Evolutionary conservation across 306 rosid genomes (phyloP).

Genomic region (Begonia peltatifolia): DNA sequence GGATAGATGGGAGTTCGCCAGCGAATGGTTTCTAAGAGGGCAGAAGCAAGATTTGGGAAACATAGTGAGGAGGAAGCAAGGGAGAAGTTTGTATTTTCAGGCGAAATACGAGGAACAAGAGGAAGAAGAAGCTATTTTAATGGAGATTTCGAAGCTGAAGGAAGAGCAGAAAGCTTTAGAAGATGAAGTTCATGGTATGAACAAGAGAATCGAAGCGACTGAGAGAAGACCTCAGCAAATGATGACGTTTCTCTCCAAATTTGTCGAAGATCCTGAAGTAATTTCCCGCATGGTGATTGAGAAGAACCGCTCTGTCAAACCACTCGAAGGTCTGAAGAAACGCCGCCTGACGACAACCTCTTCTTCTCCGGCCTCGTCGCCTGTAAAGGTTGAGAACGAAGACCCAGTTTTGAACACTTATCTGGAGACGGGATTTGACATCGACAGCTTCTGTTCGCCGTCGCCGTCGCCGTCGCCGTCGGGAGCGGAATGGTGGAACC

Average conservation of each 20-base stretch:
- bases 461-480: constrained; percentile 13
- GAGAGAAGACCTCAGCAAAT: constrained; percentile 76
- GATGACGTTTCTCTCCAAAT: constrained; percentile 62
- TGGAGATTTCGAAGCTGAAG: constrained; percentile 57
- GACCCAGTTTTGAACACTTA: constrained; percentile 24
- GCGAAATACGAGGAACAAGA: constrained; percentile 32
- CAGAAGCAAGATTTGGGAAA: constrained; percentile 59
- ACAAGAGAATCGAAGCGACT: constrained; percentile 47
- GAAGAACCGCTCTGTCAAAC: constrained; percentile 14
- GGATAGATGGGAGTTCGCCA: constrained; percentile 91
- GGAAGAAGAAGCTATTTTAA: constrained; percentile 36
- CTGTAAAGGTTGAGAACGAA: constrained; percentile 31
- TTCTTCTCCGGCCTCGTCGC: constrained; percentile 22
- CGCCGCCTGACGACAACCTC: constrained; percentile 24
- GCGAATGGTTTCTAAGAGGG: constrained; percentile 76
- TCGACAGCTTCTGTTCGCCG: constrained; percentile 15
- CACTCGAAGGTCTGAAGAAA: constrained; percentile 20
- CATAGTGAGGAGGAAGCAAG: constrained; percentile 41
- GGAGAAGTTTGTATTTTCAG: constrained; percentile 6
- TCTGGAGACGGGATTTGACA: constrained; percentile 34
- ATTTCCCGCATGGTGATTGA: constrained; percentile 34
- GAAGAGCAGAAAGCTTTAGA: constrained; percentile 62
- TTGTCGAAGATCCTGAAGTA: constrained; percentile 63
- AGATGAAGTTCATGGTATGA: constrained; percentile 51
- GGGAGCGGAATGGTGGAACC: constrained; percentile 22